Conservation (phyloP, 2,329 filamentous ascomycete species). For the Triangularia setosa region DNA sequence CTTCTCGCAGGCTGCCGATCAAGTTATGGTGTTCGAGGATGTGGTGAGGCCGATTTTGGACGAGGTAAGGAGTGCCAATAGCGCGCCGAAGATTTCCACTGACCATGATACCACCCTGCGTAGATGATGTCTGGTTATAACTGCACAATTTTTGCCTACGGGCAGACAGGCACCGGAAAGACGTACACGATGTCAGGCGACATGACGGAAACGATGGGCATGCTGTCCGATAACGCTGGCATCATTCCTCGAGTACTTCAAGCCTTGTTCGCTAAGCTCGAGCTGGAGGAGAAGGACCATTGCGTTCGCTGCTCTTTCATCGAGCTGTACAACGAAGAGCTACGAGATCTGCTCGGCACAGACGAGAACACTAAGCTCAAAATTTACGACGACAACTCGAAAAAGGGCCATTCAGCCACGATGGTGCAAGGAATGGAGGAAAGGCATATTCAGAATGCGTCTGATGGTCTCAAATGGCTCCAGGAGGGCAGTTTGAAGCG, state of each 20-base stretch:
- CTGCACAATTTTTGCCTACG: conserved; percentile 98
- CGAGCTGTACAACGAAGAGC: conserved; percentile 95
- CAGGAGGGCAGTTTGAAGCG: conserved; percentile 87
- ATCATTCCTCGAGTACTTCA: conserved; percentile 92
- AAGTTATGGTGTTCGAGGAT: conserved; percentile 91
- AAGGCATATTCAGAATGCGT: conserved; percentile 80
- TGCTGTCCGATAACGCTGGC: conserved; percentile 85
- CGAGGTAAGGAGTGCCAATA: conserved; percentile 57
- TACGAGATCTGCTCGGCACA: conserved; percentile 78
- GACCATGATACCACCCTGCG: background rate
- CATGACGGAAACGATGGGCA: conserved; percentile 80
- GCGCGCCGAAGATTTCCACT: background rate
- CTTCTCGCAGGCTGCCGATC: conserved; percentile 91
- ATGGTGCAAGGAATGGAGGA: conserved; percentile 98
- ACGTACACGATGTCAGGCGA: conserved; percentile 99
- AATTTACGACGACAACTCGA: conserved; percentile 87
- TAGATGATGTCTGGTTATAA: conserved; percentile 94
- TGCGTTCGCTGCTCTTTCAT: conserved; percentile 98
- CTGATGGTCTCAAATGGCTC: conserved; percentile 82
- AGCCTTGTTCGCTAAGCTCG: conserved; percentile 79
- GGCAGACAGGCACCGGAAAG: conserved; percentile 96
- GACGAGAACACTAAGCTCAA: conserved; percentile 87
- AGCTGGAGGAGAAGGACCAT: conserved; percentile 72
- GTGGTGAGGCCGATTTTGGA: conserved; percentile 90
- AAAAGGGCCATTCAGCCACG: conserved; percentile 79